Conservation (phyloP, 768 basidiomycete species). For the Suillus placidus region DNA sequence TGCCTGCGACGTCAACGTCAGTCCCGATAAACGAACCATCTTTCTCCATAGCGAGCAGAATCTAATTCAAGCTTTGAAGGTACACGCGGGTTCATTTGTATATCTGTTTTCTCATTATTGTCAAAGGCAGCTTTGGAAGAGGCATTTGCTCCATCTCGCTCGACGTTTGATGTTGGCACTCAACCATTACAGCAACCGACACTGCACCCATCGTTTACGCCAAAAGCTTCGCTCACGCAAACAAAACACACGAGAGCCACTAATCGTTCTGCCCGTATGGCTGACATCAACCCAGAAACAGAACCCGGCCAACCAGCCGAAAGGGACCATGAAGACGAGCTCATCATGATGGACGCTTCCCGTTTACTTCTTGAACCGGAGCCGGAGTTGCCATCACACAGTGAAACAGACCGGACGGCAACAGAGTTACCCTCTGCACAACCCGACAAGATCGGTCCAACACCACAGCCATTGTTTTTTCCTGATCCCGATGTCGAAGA, state of each 20-base stretch:
- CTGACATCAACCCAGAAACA: background rate
- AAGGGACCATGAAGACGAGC: slow-evolving; percentile 7
- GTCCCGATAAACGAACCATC: slow-evolving; percentile 95
- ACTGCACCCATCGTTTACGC: slow-evolving; percentile 1
- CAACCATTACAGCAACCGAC: slow-evolving; percentile 24
- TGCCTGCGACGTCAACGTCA: slow-evolving; percentile 90
- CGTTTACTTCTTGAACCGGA: slow-evolving; percentile 14
- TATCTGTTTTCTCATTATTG: background rate
- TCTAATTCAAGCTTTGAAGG: slow-evolving; percentile 78
- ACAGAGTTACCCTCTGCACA: slow-evolving; percentile 7
- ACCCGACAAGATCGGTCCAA: slow-evolving; percentile 11
- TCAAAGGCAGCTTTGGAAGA: slow-evolving; percentile 65
- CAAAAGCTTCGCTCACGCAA: slow-evolving; percentile 20
- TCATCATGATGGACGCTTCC: slow-evolving; percentile 16
- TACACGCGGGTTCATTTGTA: slow-evolving; percentile 30
- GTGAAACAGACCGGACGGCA: slow-evolving; percentile 23
- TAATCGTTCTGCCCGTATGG: background rate
- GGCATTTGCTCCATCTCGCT: slow-evolving; percentile 67
- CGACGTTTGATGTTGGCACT: slow-evolving; percentile 62
- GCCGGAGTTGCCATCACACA: slow-evolving; percentile 3
- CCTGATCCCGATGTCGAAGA: slow-evolving; percentile 26
- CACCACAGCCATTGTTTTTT: slow-evolving; percentile 30
- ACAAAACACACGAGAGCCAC: slow-evolving; percentile 8
- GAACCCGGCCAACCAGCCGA: slow-evolving; percentile 1
- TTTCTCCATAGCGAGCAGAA: slow-evolving; percentile 87